phyloP scores from a whole-genome alignment of 805 yeast species.

The Clavispora phyllophila region DNA sequence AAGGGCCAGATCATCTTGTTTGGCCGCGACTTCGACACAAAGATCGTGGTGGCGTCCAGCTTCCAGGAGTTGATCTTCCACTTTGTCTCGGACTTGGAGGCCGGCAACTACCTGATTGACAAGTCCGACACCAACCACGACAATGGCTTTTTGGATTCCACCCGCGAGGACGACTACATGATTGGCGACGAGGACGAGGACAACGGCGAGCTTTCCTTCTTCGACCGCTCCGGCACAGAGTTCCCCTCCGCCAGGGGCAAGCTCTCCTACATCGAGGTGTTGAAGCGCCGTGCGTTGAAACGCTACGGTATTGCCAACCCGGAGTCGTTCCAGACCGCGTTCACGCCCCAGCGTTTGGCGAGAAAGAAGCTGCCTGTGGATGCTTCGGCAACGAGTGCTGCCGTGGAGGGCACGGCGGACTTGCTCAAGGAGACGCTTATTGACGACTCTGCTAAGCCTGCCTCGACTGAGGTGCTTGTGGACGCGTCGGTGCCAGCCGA shows the following conservation, averaged over 20 bases:
- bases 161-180: constrained; percentile 37
- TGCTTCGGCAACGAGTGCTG: background rate
- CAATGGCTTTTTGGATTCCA: constrained; percentile 33
- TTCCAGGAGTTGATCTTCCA: constrained; percentile 37
- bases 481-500: background rate
- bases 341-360: constrained; percentile 28
- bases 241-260: constrained; percentile 27
- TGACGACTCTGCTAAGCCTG: constrained; percentile 18
- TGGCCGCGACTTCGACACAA: constrained; percentile 18
- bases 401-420: constrained; percentile 24
- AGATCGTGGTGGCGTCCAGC: constrained; percentile 15
- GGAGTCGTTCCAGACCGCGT: constrained; percentile 33
- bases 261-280: constrained; percentile 37
- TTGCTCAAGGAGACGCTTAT: constrained; percentile 42
- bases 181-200: constrained; percentile 44
- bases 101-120: constrained; percentile 38
- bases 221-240: constrained; percentile 33
- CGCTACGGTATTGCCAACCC: constrained; percentile 32
- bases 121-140: constrained; percentile 25
- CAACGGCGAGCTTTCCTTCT: constrained; percentile 37
- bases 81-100: constrained; percentile 37
- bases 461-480: background rate
- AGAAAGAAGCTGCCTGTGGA: constrained; percentile 1
- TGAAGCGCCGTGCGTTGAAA: constrained; percentile 38
- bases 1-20: constrained; percentile 17